Evolutionary conservation across 345 rosid species (phyloP), one percentile per base, ranked within the genome.

Genomic region (Eucalyptus brandiana): DNA sequence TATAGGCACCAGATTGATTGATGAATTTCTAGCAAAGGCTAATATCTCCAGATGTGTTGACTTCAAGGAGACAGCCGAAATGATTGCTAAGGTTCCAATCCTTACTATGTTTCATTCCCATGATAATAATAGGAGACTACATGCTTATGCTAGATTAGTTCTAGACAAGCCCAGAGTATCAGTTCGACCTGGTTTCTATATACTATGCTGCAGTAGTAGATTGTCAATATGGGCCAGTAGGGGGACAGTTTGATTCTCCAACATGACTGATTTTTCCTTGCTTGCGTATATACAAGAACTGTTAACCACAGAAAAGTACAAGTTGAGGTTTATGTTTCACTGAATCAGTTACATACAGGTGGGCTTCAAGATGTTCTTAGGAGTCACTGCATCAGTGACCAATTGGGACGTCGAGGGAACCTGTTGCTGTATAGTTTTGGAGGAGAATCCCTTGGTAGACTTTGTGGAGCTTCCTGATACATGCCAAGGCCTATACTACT

Each of bases 331-430:
- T 42, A 44, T 54, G 87, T 45, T 83, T 54, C 4, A 62, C 32
- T 5, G 4, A 83, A 28, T 87, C 24, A 80, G 19, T 90, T 85
- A 54, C 47, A 10, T 87, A 37, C 94, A 97, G 98, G 98, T 97
- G 89, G 98, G 99, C 13, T 96, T 97, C 93, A 97, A 97, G 94
- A 97, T 97, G 99, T 97, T 97, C 90, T 92, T 97, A 47, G 99
- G 99, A 37, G 95, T 97, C 85, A 92, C 96, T 88, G 99, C 99
- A 54, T 94, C 98, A 50, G 98, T 97, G 87, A 90, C 91, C 88
- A 97, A 95, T 87, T 97, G 99, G 98, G 97, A 97, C 87, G 94
- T 94, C 60, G 97, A 97, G 49, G 99, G 98, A 45, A 97, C 98
- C 76, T 93, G 95, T 91, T 97, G 99, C 94, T 95, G 94, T 90